Base-by-base conservation (phyloP, 2,329 filamentous ascomycete species). In the Boeremia lycopersici region DNA sequence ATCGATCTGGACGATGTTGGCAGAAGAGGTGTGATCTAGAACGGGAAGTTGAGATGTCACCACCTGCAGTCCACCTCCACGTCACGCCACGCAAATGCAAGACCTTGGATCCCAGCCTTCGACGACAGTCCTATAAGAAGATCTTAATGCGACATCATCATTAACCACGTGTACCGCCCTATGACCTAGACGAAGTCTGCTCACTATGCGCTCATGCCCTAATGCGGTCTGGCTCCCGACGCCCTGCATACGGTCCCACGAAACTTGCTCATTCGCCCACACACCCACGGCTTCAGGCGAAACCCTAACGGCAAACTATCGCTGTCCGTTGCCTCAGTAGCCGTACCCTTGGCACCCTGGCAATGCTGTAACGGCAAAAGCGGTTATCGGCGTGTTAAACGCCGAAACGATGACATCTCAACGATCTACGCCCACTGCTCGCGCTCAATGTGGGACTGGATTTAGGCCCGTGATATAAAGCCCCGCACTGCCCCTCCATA, bases 1-100 rank as follows among this genome's bases (percentile, higher is more conserved):
- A 75, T 75, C 31, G 67, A 75, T 58, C 49, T 76, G 40, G 68
- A 69, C 43, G 71, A 74, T 48, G 67, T 74, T 53, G 67, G 65
- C 11, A 69, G 63, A 56, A 65, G 63, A 53, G 69, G 70, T 15
- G 66, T 67, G 44, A 60, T 73, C 23, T 67, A 59, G 51, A 45
- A 36, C n/a, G 28, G 26, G 9, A 38, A 33, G 23, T 33, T 15
- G 44, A 42, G 34, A 44, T 40, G 35, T 34, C 40, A 45, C 52
- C 28, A n/a, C n/a, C n/a, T n/a, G n/a, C n/a, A 13, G 13, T 9
- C 19, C 15, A 30, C 13, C 15, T 30, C 35, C 30, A 46, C 26
- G 41, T 50, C 47, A 50, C 38, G n/a, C 34, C 30, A 31, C 19
- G 35, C 30, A 29, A 36, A 34, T 38, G 35, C 25, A 31, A 42